Percentiles rank a stretch among this genome's conserved stretches.
These are phyloP conservation scores for Trichosporon ovoides DNA, from an alignment of 1,284 basidiomycete species.

Conservation along the genomic window DNA sequence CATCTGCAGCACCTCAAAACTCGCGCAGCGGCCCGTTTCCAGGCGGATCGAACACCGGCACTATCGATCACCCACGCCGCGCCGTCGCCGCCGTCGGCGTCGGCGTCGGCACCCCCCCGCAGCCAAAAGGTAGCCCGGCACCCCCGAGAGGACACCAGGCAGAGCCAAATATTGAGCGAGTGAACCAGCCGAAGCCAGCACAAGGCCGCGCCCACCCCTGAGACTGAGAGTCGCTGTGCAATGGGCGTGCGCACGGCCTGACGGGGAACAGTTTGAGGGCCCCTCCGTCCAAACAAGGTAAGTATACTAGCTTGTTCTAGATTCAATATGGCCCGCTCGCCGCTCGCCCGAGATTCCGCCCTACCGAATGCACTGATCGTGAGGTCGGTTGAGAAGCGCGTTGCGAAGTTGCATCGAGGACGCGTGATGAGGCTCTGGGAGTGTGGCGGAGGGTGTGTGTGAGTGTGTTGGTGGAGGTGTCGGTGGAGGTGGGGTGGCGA, in stretches of 20 bases:
- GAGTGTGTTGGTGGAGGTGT: too few relatives aligned
- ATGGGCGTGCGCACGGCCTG: constrained; percentile 4
- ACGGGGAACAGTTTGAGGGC: constrained; percentile 2
- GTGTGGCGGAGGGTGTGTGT: too few relatives aligned
- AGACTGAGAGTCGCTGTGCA: constrained; percentile 5
- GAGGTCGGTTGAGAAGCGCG: too few relatives aligned
- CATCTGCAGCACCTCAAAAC: too few relatives aligned
- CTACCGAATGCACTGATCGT: not conserved
- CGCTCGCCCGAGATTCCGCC: not conserved
- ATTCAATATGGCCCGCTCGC: not conserved
- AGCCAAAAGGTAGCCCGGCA: not conserved
- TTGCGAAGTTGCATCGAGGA: too few relatives aligned
- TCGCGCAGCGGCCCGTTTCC: too few relatives aligned
- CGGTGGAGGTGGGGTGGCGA: too few relatives aligned
- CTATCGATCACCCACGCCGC: too few relatives aligned
- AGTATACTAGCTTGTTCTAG: not conserved
- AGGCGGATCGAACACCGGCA: too few relatives aligned
- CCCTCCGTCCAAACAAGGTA: constrained; percentile 5
- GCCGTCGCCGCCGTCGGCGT: too few relatives aligned
- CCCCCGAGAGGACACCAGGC: constrained; percentile 3
- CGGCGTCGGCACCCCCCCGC: too few relatives aligned
- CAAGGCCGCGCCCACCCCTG: constrained; percentile 1
- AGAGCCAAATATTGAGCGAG: constrained; percentile 6
- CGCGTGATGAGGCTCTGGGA: too few relatives aligned
- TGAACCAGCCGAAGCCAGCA: constrained; percentile 7